Base-by-base conservation (phyloP, 169 alveolate species). In the Toxoplasma gondii region DNA sequence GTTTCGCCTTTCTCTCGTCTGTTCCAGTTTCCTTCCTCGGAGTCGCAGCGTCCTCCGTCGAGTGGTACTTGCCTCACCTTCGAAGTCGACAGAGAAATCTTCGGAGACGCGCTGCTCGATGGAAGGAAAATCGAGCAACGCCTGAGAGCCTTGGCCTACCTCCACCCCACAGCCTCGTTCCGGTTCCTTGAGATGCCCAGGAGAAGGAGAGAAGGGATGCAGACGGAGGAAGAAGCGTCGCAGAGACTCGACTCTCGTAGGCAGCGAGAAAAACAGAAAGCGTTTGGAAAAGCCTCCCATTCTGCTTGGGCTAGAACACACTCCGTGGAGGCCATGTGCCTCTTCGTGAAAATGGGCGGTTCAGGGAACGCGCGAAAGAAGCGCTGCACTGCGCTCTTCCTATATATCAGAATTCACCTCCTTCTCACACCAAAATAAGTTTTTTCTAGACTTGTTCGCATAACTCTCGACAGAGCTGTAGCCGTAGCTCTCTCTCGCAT, bases 1-100 rank as follows among this genome's bases (percentile, higher is more conserved):
- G 29, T 4, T 64, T 7, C 5, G 7, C 29, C 74, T 7, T 64
- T 64, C 74, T 16, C 24, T 7, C 74, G 24, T 27, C 29, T 64
- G 4, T 19, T 64, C 74, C 34, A 31, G n/a, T 31, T 31, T 64
- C 1, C 69, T 10, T 24, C 34, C 38, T 88, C 91, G 45, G 94
- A 88, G 45, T 27, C 94, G 31, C 82, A 91, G 36, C 86, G 81
- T 74, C 70, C 93, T 67, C 58, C 58, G 58, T 4, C 4, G 4
- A 49, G 58, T 12, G 97, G 97, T 58, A 95, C 97, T n/a, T 93
- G 88, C 67, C 87, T 95, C 49, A 93, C 87, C 69, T 95, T 92
- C 78, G 74, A 86, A 83, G 93, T 95, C 54, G 97, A 95, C 93
- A 54, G 44, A 64, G 54, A 67, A 45, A 93, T 95, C 88, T 95